These are phyloP conservation scores for Actinomortierella wolfii DNA, from an alignment of 371 early-diverging fungal genomes.

Conservation along the genomic window DNA sequence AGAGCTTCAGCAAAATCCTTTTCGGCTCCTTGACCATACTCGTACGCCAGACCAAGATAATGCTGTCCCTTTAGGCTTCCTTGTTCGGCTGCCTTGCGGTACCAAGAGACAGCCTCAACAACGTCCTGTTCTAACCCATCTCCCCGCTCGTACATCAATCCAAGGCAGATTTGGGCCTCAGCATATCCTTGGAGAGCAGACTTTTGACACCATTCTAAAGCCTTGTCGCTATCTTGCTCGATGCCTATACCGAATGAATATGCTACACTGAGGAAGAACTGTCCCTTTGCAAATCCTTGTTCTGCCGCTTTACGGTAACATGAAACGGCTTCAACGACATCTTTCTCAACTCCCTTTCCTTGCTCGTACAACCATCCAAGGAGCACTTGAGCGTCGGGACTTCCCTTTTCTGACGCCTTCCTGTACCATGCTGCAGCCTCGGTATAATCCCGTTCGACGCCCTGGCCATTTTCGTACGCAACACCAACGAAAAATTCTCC, in stretches of 20 bases:
- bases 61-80: constrained; percentile 83
- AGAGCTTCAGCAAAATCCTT: constrained; percentile 64
- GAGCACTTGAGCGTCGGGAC: constrained; percentile 79
- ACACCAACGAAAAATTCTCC: constrained; percentile 81
- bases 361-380: constrained; percentile 83
- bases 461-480: constrained; percentile 85
- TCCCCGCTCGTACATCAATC: constrained; percentile 83
- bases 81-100: constrained; percentile 63
- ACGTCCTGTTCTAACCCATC: constrained; percentile 65
- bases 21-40: constrained; percentile 77
- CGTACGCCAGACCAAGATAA: constrained; percentile 76
- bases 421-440: constrained; percentile 76
- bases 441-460: constrained; percentile 61
- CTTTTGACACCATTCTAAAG: constrained; percentile 68
- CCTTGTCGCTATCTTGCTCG: constrained; percentile 59
- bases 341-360: constrained; percentile 70
- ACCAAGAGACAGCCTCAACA: constrained; percentile 68
- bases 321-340: constrained; percentile 58
- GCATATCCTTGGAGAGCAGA: constrained; percentile 65
- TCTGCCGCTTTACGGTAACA: constrained; percentile 82
- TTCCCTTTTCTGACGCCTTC: constrained; percentile 68
- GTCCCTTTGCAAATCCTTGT: constrained; percentile 83
- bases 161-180: constrained; percentile 81
- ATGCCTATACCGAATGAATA: constrained; percentile 80
- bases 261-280: constrained; percentile 86